Percentiles rank a stretch among this genome's conserved stretches.
Conservation (phyloP, 1,284 basidiomycete species). For the Microbotryomycetes sp. region DNA sequence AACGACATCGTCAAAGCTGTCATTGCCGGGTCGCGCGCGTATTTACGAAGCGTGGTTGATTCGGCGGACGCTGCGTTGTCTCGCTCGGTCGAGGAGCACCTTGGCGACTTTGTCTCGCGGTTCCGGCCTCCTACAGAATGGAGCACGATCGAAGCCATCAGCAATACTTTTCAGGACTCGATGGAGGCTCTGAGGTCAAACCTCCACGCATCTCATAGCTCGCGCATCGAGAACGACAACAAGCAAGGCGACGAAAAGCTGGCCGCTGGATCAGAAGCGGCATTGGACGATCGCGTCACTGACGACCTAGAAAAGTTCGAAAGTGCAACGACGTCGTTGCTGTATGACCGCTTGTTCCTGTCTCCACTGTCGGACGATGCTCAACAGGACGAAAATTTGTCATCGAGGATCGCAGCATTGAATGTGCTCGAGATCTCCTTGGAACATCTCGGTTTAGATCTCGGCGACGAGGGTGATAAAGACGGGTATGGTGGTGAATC, state of each 20-base stretch:
- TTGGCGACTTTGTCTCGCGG: slow-evolving; percentile 10
- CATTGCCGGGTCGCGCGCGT: background rate
- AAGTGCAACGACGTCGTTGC: slow-evolving; percentile 2
- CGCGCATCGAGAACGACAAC: background rate
- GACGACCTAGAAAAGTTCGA: slow-evolving; percentile 28
- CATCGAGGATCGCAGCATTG: slow-evolving; percentile 78
- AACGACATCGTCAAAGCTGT: slow-evolving; percentile 11
- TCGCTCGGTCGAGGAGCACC: background rate
- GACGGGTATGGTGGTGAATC: slow-evolving; percentile 36
- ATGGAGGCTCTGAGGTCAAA: background rate
- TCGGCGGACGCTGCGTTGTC: background rate
- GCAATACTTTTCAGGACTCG: slow-evolving; percentile 16
- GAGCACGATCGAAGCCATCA: background rate
- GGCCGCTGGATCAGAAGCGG: background rate
- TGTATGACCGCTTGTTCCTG: slow-evolving; percentile 48
- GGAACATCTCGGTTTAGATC: slow-evolving; percentile 73
- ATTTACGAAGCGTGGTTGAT: background rate
- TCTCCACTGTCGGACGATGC: slow-evolving; percentile 65
- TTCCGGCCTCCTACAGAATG: slow-evolving; percentile 3
- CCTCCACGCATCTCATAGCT: no score
- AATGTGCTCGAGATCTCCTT: slow-evolving; percentile 80
- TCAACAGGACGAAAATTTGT: slow-evolving; percentile 76
- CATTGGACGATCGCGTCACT: slow-evolving; percentile 28
- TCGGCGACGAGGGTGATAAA: slow-evolving; percentile 45
- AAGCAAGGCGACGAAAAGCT: background rate